These are phyloP conservation scores for Talaromyces piceae DNA, from an alignment of 2,329 filamentous ascomycete species.

Conservation along the genomic window DNA sequence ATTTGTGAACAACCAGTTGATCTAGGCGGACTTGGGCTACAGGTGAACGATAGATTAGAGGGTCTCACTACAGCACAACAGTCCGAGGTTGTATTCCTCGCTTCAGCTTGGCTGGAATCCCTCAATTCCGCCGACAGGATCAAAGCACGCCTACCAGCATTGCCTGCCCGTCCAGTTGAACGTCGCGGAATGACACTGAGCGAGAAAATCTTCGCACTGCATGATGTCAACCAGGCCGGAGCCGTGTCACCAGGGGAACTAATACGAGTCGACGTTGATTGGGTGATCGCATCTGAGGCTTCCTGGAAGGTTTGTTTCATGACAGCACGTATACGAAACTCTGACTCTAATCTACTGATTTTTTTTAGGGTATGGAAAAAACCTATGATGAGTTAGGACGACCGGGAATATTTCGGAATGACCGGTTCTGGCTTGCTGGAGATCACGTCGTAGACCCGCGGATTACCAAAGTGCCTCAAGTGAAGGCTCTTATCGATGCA, in stretches of 20 bases:
- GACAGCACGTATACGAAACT: background rate
- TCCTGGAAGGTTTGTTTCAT: conserved; percentile 29
- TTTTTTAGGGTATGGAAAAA: conserved; percentile 31
- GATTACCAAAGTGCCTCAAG: conserved; percentile 27
- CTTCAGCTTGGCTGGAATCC: conserved; percentile 21
- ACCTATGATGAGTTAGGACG: conserved; percentile 34
- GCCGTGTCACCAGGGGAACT: conserved; percentile 33
- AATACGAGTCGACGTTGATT: conserved; percentile 39
- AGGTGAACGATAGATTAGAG: background rate
- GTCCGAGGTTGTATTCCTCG: conserved; percentile 19
- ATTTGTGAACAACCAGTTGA: conserved; percentile 16
- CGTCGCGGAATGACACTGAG: conserved; percentile 35
- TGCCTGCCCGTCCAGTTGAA: conserved; percentile 12
- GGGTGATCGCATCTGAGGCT: conserved; percentile 40
- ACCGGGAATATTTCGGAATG: conserved; percentile 43
- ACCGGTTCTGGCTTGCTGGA: conserved; percentile 44
- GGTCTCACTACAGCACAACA: conserved; percentile 10
- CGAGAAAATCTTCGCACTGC: conserved; percentile 42
- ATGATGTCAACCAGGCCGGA: conserved; percentile 30
- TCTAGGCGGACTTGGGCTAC: conserved; percentile 15
- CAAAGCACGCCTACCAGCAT: conserved; percentile 5
- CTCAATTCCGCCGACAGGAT: conserved; percentile 21
- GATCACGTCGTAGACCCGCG: conserved; percentile 45
- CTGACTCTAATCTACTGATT: background rate
- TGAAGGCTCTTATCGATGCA: conserved; percentile 30